These are phyloP conservation scores for Podospora didyma DNA, from an alignment of 495 filamentous ascomycete species.

Conservation along the genomic window DNA sequence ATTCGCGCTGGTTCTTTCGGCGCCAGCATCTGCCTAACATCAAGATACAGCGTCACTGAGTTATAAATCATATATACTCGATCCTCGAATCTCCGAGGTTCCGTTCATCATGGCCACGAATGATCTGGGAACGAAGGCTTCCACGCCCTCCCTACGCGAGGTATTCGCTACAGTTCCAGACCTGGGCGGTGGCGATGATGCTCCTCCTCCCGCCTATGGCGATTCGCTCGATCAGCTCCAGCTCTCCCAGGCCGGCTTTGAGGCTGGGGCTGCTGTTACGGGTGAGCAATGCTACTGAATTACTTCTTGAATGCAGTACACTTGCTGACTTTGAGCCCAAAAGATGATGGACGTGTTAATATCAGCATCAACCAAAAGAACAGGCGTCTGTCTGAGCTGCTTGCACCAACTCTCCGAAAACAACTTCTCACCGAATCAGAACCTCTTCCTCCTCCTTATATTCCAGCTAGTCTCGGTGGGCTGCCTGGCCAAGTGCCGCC, in stretches of 20 bases:
- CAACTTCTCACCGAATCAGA: conserved; percentile 46
- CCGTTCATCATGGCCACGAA: too few relatives aligned
- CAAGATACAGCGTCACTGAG: too few relatives aligned
- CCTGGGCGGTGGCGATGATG: conserved; percentile 27
- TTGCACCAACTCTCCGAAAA: conserved; percentile 60
- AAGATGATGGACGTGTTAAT: conserved; percentile 65
- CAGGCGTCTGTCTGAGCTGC: conserved; percentile 57
- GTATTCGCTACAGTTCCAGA: conserved; percentile 3
- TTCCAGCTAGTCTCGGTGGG: conserved; percentile 59
- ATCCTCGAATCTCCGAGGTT: too few relatives aligned
- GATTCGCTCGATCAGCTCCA: conserved; percentile 41
- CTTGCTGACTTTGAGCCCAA: conserved; percentile 4
- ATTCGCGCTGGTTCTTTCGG: too few relatives aligned
- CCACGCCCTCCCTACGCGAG: too few relatives aligned
- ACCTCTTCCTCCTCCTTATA: conserved; percentile 52
- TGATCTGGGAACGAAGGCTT: too few relatives aligned
- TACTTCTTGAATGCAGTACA: neutral
- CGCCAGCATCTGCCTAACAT: too few relatives aligned
- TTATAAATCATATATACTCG: too few relatives aligned
- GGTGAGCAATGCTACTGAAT: conserved; percentile 18
- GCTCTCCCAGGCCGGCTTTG: conserved; percentile 45
- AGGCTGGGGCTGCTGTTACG: conserved; percentile 43
- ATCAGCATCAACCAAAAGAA: conserved; percentile 70
- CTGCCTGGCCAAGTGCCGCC: conserved; percentile 55
- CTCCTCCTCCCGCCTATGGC: conserved; percentile 41